Conservation (phyloP, 805 yeast species). For the Candida ficus region DNA sequence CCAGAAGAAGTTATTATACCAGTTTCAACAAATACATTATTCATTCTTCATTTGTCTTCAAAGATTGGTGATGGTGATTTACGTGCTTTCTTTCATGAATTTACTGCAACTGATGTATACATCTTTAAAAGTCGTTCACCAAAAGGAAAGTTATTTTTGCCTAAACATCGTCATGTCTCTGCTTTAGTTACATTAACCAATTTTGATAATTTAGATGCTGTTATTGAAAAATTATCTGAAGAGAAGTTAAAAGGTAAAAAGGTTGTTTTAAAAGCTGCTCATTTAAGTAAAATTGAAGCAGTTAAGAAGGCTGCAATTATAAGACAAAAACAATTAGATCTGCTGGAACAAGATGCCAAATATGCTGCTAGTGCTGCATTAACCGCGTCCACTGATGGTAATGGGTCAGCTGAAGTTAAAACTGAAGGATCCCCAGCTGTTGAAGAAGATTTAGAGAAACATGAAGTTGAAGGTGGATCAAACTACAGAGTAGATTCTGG, state of each 20-base stretch:
- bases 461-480: neutral
- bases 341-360: slow-evolving; percentile 12
- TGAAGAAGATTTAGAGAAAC: neutral
- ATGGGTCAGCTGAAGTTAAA: neutral
- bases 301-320: slow-evolving; percentile 34
- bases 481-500: too few species aligned
- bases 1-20: slow-evolving; percentile 2
- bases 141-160: slow-evolving; percentile 22
- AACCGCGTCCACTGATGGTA: too few species aligned
- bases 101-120: slow-evolving; percentile 41
- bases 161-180: slow-evolving; percentile 33
- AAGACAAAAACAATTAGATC: slow-evolving; percentile 14
- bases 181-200: slow-evolving; percentile 48
- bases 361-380: slow-evolving; percentile 10
- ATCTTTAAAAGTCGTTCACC: slow-evolving; percentile 36
- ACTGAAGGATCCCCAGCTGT: neutral
- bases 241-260: slow-evolving; percentile 33
- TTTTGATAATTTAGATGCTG: slow-evolving; percentile 37
- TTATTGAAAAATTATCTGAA: slow-evolving; percentile 35
- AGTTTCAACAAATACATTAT: slow-evolving; percentile 41
- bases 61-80: slow-evolving; percentile 39
- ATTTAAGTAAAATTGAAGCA: slow-evolving; percentile 37
- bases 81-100: slow-evolving; percentile 39
- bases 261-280: slow-evolving; percentile 36
- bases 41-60: slow-evolving; percentile 35